phyloP scores from a whole-genome alignment of 1,284 basidiomycete genomes.

The Malassezia furfur region DNA sequence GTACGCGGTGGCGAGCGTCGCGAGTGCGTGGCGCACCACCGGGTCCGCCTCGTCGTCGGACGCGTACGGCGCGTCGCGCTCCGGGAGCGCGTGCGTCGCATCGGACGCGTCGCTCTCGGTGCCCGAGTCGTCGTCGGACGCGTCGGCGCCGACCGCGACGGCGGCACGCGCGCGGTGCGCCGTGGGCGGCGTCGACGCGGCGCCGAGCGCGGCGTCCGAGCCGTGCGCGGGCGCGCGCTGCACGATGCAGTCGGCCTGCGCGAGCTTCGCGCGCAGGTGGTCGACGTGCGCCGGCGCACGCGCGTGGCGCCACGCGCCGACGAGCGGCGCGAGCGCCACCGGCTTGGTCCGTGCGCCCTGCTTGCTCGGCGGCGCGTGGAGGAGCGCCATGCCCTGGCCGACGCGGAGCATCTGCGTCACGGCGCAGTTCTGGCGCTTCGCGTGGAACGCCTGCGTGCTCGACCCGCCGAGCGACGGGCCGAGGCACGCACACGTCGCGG shows the following conservation, averaged over 20 bases:
- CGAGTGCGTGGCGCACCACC: constrained; percentile 35
- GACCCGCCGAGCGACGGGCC: constrained; percentile 35
- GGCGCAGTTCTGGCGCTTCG: constrained; percentile 43
- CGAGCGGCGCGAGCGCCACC: constrained; percentile 38
- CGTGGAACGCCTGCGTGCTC: constrained; percentile 34
- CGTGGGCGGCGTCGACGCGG: too few species aligned
- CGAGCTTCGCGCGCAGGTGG: constrained; percentile 5
- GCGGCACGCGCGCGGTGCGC: too few species aligned
- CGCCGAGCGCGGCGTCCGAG: too few species aligned
- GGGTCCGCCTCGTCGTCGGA: constrained; percentile 10
- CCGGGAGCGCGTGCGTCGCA: constrained; percentile 5
- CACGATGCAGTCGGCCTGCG: constrained; percentile 8
- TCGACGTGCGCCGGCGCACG: neutral
- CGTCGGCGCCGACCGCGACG: neutral
- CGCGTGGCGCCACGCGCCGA: constrained; percentile 25
- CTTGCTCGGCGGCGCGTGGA: constrained; percentile 35
- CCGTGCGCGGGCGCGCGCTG: constrained; percentile 1
- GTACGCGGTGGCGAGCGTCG: constrained; percentile 3
- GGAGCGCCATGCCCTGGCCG: constrained; percentile 41
- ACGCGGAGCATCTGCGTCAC: constrained; percentile 46
- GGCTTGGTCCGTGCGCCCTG: constrained; percentile 26
- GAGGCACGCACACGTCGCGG: constrained; percentile 40
- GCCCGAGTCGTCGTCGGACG: neutral
- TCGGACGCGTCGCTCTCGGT: constrained; percentile 7
- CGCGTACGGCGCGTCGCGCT: neutral